phyloP scores from a whole-genome alignment of 2,329 filamentous ascomycete species.

The Cyanodermella asteris region DNA sequence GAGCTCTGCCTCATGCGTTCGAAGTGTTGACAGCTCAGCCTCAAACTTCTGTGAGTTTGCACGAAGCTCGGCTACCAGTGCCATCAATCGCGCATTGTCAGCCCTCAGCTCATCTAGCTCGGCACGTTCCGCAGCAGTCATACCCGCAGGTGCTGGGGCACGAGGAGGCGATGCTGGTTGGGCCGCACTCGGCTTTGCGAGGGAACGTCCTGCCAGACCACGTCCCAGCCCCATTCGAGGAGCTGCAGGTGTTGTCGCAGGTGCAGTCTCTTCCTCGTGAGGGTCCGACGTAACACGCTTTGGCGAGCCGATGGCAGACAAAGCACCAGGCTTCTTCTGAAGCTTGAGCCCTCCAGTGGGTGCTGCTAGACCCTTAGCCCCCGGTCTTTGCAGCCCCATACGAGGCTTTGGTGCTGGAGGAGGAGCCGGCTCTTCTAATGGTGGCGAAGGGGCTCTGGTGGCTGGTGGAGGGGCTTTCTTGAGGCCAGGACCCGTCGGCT shows the following conservation, averaged over 20 bases:
- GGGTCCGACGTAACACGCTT: slow-evolving; percentile 21
- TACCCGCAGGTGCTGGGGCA: slow-evolving; percentile 38
- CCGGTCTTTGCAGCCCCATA: too few relatives aligned
- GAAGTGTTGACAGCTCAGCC: slow-evolving; percentile 79
- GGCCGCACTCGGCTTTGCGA: slow-evolving; percentile 48
- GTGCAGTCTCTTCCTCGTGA: slow-evolving; percentile 20
- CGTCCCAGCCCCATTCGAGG: too few relatives aligned
- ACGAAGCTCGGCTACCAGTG: slow-evolving; percentile 58
- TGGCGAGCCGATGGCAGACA: slow-evolving; percentile 18
- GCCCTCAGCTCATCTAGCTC: slow-evolving; percentile 75
- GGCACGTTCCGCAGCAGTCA: slow-evolving; percentile 65
- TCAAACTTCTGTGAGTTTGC: slow-evolving; percentile 61
- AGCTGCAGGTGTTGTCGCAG: slow-evolving; percentile 39
- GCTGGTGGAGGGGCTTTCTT: slow-evolving; percentile 32
- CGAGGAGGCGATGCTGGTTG: slow-evolving; percentile 28
- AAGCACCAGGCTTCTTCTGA: slow-evolving; percentile 18
- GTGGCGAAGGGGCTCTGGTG: slow-evolving; percentile 14
- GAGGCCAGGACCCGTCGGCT: slow-evolving; percentile 25
- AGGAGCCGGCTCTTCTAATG: slow-evolving; percentile 31
- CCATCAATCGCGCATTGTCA: slow-evolving; percentile 57
- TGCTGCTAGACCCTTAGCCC: slow-evolving; percentile 16
- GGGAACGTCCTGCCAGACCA: slow-evolving; percentile 65
- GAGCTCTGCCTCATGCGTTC: slow-evolving; percentile 87
- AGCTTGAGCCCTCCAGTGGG: slow-evolving; percentile 21
- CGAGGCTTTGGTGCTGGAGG: slow-evolving; percentile 21